These are phyloP conservation scores for Purpureocillium takamizusanense DNA, from an alignment of 2,329 filamentous ascomycete species.

Conservation along the genomic window DNA sequence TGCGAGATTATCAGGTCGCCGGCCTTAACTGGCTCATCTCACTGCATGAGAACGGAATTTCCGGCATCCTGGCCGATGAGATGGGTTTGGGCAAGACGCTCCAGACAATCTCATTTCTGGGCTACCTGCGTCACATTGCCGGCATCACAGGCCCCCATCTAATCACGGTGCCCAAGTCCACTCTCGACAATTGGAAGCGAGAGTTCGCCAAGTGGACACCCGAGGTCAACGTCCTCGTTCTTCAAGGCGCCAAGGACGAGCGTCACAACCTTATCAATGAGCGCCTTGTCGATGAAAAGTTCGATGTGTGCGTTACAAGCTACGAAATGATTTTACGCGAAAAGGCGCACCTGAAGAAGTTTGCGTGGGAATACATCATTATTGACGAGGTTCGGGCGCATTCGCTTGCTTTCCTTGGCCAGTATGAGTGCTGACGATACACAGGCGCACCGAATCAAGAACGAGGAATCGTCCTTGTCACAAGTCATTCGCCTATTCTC, in stretches of 20 bases:
- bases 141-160: constrained; percentile 87
- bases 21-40: constrained; percentile 98
- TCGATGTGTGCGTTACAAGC: constrained; percentile 95
- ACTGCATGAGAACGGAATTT: constrained; percentile 96
- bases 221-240: constrained; percentile 85
- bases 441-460: constrained; percentile 89
- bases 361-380: constrained; percentile 99
- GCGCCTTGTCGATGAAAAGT: constrained; percentile 85
- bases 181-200: constrained; percentile 95
- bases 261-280: constrained; percentile 82
- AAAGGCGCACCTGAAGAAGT: constrained; percentile 90
- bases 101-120: constrained; percentile 93
- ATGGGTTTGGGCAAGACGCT: constrained; percentile 98
- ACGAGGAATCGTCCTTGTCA: constrained; percentile 92
- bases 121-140: constrained; percentile 85
- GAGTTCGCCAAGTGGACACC: constrained; percentile 94
- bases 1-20: constrained; percentile 95
- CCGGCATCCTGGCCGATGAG: constrained; percentile 93
- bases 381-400: constrained; percentile 62
- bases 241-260: constrained; percentile 94
- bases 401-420: neutral
- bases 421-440: constrained; percentile 7
- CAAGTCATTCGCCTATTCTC: constrained; percentile 96
- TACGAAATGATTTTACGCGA: constrained; percentile 98
- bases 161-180: constrained; percentile 90